Conservation (phyloP, 495 filamentous ascomycete genomes). For the Mycothermus thermophilus region DNA sequence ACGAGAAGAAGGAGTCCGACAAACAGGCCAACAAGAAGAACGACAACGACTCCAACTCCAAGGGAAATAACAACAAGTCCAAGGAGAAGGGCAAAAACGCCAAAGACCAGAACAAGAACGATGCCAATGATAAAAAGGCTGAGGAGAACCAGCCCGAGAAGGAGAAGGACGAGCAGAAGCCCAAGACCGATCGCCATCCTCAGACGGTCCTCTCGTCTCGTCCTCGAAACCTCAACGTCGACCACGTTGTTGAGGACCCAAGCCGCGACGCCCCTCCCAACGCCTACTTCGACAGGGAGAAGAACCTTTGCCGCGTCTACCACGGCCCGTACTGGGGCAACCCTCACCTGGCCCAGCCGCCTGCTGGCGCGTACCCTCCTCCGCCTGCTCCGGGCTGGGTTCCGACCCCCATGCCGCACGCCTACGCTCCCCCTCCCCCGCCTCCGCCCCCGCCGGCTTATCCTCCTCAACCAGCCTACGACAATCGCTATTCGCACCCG, state of each 20-base stretch:
- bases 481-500: too few relatives aligned
- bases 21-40: background rate
- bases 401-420: too few relatives aligned
- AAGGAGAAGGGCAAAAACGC: background rate
- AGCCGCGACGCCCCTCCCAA: conserved; percentile 34
- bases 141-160: conserved; percentile 1
- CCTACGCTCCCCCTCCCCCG: too few relatives aligned
- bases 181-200: background rate
- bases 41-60: too few relatives aligned
- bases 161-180: conserved; percentile 3
- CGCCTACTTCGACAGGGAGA: conserved; percentile 32
- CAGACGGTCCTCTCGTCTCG: conserved; percentile 18
- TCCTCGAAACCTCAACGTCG: conserved; percentile 27
- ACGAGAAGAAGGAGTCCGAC: background rate
- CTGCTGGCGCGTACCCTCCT: conserved; percentile 7
- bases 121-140: conserved; percentile 6
- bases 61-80: background rate
- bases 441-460: too few relatives aligned
- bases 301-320: conserved; percentile 31
- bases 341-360: too few relatives aligned
- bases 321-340: conserved; percentile 36
- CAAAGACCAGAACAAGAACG: conserved; percentile 4
- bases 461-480: too few relatives aligned
- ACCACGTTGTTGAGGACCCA: conserved; percentile 27
- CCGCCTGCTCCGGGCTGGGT: background rate